Base-by-base conservation (phyloP, 2,329 filamentous ascomycete genomes). In the Tricladium varicosporioides region DNA sequence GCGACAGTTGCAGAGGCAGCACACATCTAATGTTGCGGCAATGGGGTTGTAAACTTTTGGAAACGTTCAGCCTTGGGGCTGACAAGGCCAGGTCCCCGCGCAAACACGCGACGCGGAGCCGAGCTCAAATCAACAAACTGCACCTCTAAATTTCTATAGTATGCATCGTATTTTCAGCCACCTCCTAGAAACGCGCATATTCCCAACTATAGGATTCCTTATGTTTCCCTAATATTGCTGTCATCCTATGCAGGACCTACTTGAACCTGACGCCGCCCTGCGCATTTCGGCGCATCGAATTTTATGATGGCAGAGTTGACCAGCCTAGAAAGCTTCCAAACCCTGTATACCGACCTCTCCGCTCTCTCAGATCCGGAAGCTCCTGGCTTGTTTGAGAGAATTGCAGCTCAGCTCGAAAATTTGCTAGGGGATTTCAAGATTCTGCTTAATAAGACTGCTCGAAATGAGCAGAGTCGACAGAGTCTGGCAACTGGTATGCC, bases 321-420 rank as follows among this genome's bases (percentile, higher is more conserved):
- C 71, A 84, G 82, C 69, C 80, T 95, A 70, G 87, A 87, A 70
- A 84, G 86, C 74, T 84, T 97, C 68, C 86, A 92, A 76, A 86
- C 85, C 73, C 85, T 99, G 67, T 90, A 96, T 73, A 85, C 89
- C 72, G 92, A 96, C 75, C 84, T 99, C 60, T 78, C 88, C 65
- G 86, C 88, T 56, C 80, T 94, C 66, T 83, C 84, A 62, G 87
- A 94, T 68, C 83, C 85, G 56, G 84, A 87, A 27, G 74, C 91
- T 51, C 80, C 86, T 32, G 85, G 87, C 14, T 40, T 56, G 13
- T 75, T 90, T 42, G 86, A 93, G 60, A 84, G 91, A 63, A 79
- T 88, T 57, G 81, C 84, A 65, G 69, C 75, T 51, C 81, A 84
- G 70, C 79, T 97, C 48, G 85, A 89, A 66, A 76, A 76, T 51